Evolutionary conservation across 2,329 filamentous ascomycete genomes (phyloP).

Genomic region (Ophiostoma populinum): DNA sequence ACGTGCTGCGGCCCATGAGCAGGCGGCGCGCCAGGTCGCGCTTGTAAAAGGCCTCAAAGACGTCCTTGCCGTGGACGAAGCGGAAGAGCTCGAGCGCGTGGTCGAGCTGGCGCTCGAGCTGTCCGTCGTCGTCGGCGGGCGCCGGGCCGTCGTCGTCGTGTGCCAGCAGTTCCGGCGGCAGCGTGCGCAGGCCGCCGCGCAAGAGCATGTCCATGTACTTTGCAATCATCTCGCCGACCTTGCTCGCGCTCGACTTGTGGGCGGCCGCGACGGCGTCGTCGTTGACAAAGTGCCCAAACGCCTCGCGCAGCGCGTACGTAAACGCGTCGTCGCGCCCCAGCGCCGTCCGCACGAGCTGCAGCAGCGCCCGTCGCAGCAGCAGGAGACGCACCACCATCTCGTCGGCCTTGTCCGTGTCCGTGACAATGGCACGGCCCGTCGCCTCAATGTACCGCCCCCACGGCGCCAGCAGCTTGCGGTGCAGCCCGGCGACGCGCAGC

Average conservation of each 20-base stretch:
- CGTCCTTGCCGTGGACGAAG: conserved; percentile 91
- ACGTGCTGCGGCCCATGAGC: conserved; percentile 82
- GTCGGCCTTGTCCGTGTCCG: conserved; percentile 59
- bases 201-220: conserved; percentile 88
- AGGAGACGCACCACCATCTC: conserved; percentile 78
- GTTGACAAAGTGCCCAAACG: conserved; percentile 86
- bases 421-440: conserved; percentile 61
- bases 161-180: conserved; percentile 51
- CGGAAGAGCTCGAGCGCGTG: conserved; percentile 88
- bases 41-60: conserved; percentile 99
- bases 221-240: conserved; percentile 96
- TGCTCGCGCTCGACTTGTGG: conserved; percentile 72
- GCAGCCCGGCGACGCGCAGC: conserved; percentile 53
- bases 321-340: conserved; percentile 67
- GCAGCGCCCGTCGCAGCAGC: conserved; percentile 61
- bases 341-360: conserved; percentile 57
- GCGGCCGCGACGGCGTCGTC: conserved; percentile 50
- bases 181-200: conserved; percentile 69
- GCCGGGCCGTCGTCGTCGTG: conserved; percentile 39
- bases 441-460: conserved; percentile 67
- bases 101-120: conserved; percentile 82
- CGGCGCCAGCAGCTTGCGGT: conserved; percentile 48
- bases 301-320: conserved; percentile 61
- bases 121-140: conserved; percentile 71
- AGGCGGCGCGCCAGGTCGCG: conserved; percentile 82